A percentile compares a stretch with the other conserved stretches of the same genome.
Evolutionary conservation across 441 rosid genomes (phyloP).

Genomic region (Flueggea neowawraea): DNA sequence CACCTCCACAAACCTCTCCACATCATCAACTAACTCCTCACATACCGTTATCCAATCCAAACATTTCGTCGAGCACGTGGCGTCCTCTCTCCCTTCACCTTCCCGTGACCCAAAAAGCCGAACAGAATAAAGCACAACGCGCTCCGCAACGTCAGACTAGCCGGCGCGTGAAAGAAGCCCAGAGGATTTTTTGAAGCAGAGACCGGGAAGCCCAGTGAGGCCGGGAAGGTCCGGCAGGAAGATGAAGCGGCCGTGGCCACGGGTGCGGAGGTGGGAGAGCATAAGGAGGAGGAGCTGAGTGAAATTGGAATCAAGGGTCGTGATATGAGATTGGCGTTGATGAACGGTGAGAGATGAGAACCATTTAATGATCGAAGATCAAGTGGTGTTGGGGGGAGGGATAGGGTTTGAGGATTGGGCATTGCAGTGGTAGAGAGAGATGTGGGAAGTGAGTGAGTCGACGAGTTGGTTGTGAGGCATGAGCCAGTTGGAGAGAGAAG

Average conservation of each 20-base stretch:
- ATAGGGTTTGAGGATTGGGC: slow-evolving; percentile 18
- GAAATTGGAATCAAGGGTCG: slow-evolving; percentile 61
- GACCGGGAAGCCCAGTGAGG: slow-evolving; percentile 55
- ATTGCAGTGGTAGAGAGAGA: slow-evolving; percentile 72
- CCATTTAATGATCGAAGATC: slow-evolving; percentile 83
- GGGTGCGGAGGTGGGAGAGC: slow-evolving; percentile 55
- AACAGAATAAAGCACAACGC: slow-evolving; percentile 51
- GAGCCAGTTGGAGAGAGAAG: slow-evolving; percentile 5
- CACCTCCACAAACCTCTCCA: slow-evolving; percentile 62
- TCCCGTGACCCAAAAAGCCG: slow-evolving; percentile 65
- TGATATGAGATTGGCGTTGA: slow-evolving; percentile 80
- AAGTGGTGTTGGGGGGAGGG: slow-evolving; percentile 29
- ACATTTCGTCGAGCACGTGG: slow-evolving; percentile 41
- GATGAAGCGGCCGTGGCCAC: slow-evolving; percentile 78
- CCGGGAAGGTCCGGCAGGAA: slow-evolving; percentile 81
- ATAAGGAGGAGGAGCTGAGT: slow-evolving; percentile 66
- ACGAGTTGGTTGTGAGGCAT: slow-evolving; percentile 62
- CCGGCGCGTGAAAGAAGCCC: slow-evolving; percentile 77
- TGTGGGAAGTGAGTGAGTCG: slow-evolving; percentile 86
- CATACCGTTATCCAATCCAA: slow-evolving; percentile 67
- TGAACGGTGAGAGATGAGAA: slow-evolving; percentile 71
- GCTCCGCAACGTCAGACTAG: slow-evolving; percentile 47
- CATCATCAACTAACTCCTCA: slow-evolving; percentile 51
- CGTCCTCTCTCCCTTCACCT: slow-evolving; percentile 51
- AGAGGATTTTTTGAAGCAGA: slow-evolving; percentile 76